phyloP scores from a whole-genome alignment of 768 basidiomycete species.

The Rhodotorula diobovata region DNA sequence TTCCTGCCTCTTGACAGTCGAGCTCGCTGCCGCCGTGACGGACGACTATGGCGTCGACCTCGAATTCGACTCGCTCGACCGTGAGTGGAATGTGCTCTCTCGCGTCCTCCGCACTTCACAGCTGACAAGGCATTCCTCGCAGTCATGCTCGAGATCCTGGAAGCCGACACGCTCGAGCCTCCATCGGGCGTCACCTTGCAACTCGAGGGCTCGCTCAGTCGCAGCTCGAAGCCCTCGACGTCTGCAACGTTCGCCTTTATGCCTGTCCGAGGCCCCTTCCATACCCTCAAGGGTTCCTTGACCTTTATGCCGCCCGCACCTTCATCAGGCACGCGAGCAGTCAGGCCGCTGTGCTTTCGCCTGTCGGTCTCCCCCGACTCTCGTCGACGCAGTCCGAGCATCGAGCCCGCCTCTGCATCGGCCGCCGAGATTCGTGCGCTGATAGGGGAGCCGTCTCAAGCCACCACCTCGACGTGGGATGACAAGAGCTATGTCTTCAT shows the following conservation, averaged over 20 bases:
- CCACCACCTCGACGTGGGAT: conserved; percentile 9
- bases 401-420: not conserved
- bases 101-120: accelerated
- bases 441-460: conserved; percentile 6
- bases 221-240: not conserved
- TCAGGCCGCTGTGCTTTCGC: conserved; percentile 1
- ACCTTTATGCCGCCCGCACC: not conserved
- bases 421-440: not conserved
- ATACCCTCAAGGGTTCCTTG: not conserved
- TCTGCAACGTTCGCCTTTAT: conserved; percentile 15
- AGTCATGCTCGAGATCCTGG: not conserved
- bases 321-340: accelerated
- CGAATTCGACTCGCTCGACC: conserved; percentile 23
- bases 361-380: not conserved
- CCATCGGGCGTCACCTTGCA: not conserved
- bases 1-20: conserved; percentile 9
- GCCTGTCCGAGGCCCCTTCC: conserved; percentile 15
- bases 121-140: not conserved
- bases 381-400: accelerated
- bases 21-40: conserved; percentile 20
- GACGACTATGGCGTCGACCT: conserved; percentile 37
- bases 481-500: conserved; percentile 18
- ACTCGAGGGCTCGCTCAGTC: not conserved
- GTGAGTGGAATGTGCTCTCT: not conserved
- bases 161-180: not conserved